phyloP scores from a whole-genome alignment of 495 filamentous ascomycete species.

The Penicillium canariense region DNA sequence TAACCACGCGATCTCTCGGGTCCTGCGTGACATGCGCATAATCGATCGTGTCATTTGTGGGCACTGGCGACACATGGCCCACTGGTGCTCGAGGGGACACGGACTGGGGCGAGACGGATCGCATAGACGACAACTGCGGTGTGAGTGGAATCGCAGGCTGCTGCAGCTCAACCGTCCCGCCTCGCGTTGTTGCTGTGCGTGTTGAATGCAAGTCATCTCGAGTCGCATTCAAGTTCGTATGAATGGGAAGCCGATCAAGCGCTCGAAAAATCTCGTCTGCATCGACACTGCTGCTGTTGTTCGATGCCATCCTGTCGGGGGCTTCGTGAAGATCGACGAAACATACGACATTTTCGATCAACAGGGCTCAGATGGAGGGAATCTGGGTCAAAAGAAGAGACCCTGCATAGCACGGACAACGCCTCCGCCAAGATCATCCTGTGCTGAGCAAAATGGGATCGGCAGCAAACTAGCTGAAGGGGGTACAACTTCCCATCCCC shows the following conservation, averaged over 20 bases:
- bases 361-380: not conserved
- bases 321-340: not conserved
- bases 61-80: not conserved
- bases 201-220: not conserved
- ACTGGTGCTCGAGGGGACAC: not conserved
- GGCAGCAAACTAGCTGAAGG: not conserved
- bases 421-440: not conserved
- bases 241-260: not conserved
- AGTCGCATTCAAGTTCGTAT: not conserved
- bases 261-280: not conserved
- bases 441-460: not conserved
- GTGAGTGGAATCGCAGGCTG: not conserved
- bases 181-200: not conserved
- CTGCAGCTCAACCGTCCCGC: not conserved
- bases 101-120: not conserved
- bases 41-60: not conserved
- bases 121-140: not conserved
- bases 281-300: not conserved
- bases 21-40: not conserved
- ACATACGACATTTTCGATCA: not conserved
- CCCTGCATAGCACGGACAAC: not conserved
- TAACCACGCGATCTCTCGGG: not conserved
- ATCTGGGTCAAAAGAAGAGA: not conserved
- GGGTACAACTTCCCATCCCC: not conserved
- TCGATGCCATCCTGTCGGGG: not conserved